A percentile compares a stretch with the other conserved stretches of the same genome.
Conservation (phyloP, 1,284 basidiomycete species). For the Apiotrichum gracile region DNA sequence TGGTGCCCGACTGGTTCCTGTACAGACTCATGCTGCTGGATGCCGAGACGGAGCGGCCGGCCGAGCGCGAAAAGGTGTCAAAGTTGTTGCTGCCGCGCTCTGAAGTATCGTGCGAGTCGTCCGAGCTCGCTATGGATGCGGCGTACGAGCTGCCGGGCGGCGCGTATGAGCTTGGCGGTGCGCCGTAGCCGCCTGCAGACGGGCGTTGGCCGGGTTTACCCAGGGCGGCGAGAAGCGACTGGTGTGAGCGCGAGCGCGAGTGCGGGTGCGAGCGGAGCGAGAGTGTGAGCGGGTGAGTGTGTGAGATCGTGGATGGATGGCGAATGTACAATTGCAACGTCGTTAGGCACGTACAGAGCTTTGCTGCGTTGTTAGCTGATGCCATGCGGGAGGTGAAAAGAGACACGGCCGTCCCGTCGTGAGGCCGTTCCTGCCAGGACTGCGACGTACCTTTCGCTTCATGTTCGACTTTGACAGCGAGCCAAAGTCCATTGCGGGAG, state of each 20-base stretch:
- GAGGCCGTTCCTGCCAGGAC: too few relatives aligned
- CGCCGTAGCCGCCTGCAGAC: constrained; percentile 3
- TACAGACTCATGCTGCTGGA: constrained; percentile 9
- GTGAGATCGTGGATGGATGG: neutral
- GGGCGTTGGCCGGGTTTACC: constrained; percentile 18
- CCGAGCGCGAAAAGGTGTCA: neutral
- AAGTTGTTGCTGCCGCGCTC: neutral
- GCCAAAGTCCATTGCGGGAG: constrained; percentile 19
- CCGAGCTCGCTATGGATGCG: constrained; percentile 12
- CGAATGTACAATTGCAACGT: too few relatives aligned
- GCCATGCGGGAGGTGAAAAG: too few relatives aligned
- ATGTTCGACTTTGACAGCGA: constrained; percentile 23
- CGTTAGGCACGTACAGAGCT: constrained; percentile 8
- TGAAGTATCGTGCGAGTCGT: constrained; percentile 15
- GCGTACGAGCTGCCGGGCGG: constrained; percentile 7
- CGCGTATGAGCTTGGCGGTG: constrained; percentile 11
- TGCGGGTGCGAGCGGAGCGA: neutral
- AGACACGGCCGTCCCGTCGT: too few relatives aligned
- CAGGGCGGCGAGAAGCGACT: constrained; percentile 28
- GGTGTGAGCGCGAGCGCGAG: neutral
- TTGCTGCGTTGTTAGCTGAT: constrained; percentile 8
- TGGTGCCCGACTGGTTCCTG: constrained; percentile 4
- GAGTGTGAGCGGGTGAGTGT: neutral
- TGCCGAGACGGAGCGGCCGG: constrained; percentile 3
- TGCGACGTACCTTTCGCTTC: constrained; percentile 28